These are phyloP conservation scores for Sechiopsis laciniata DNA, from an alignment of 306 rosid species.

Conservation along the genomic window DNA sequence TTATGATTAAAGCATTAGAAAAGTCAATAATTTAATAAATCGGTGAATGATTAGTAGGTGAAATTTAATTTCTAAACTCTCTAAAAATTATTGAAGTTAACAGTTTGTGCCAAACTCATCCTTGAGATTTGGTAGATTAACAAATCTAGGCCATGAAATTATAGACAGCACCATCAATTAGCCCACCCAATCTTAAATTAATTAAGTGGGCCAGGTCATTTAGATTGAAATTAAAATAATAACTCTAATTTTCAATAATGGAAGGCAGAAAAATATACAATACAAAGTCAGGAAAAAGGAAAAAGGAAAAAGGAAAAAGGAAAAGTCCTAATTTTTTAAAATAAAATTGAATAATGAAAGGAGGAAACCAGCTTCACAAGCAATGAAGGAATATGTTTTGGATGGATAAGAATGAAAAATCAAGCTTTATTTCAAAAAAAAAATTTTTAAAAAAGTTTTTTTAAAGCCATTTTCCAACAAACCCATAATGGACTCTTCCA, in stretches of 20 bases:
- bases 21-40: background rate
- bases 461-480: slow-evolving; percentile 11
- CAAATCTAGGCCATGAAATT: slow-evolving; percentile 5
- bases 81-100: background rate
- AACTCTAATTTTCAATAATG: slow-evolving; percentile 13
- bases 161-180: background rate
- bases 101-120: background rate
- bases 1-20: background rate
- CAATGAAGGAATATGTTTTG: slow-evolving; percentile 21
- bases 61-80: background rate
- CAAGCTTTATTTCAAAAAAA: background rate
- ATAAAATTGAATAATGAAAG: background rate
- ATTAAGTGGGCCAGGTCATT: background rate
- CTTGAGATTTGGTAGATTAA: slow-evolving; percentile 1
- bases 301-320: no score
- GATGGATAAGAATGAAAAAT: slow-evolving; percentile 17
- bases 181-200: background rate
- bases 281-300: background rate
- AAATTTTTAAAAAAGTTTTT: background rate
- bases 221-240: slow-evolving; percentile 4
- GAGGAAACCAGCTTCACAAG: slow-evolving; percentile 18
- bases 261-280: background rate
- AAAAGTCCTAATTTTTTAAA: background rate
- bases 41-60: background rate
- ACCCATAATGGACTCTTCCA: slow-evolving; percentile 2